These are phyloP conservation scores for Stephania cephalantha DNA, from an alignment of 164 flowering plant genomes.

Conservation along the genomic window DNA sequence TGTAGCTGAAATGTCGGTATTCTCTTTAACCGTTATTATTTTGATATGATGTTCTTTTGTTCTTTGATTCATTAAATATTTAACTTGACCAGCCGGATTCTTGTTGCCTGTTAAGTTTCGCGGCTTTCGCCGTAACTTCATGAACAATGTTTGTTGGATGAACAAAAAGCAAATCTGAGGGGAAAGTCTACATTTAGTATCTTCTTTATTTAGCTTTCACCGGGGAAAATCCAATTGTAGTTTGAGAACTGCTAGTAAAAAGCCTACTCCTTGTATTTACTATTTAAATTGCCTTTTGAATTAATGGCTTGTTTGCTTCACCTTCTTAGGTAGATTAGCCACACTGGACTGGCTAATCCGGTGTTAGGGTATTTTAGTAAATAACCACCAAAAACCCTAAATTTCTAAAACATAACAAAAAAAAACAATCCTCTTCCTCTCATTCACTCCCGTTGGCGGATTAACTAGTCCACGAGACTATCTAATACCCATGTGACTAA, in stretches of 20 bases:
- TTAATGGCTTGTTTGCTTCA: too few species aligned
- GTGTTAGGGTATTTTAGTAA: too few species aligned
- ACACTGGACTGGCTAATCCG: too few species aligned
- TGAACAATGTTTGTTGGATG: not conserved
- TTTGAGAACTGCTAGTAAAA: not conserved
- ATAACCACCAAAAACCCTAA: too few species aligned
- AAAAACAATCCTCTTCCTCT: too few species aligned
- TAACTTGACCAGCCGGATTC: not conserved
- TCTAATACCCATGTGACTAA: too few species aligned
- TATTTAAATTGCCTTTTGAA: not conserved
- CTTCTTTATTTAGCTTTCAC: not conserved
- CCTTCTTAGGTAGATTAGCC: too few species aligned
- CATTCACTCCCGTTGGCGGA: too few species aligned
- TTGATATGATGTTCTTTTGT: not conserved
- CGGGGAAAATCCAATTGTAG: too few species aligned
- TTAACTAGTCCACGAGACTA: too few species aligned
- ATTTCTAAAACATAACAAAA: too few species aligned
- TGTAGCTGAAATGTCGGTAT: not conserved
- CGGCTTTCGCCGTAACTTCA: not conserved
- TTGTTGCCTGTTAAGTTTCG: not conserved
- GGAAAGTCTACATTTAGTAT: not conserved
- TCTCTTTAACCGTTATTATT: not conserved
- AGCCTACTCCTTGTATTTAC: not conserved
- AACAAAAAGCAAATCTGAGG: not conserved
- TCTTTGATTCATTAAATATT: not conserved